These are phyloP conservation scores for Fomitopsis schrenkii DNA, from an alignment of 1,284 basidiomycete genomes.

Conservation along the genomic window DNA sequence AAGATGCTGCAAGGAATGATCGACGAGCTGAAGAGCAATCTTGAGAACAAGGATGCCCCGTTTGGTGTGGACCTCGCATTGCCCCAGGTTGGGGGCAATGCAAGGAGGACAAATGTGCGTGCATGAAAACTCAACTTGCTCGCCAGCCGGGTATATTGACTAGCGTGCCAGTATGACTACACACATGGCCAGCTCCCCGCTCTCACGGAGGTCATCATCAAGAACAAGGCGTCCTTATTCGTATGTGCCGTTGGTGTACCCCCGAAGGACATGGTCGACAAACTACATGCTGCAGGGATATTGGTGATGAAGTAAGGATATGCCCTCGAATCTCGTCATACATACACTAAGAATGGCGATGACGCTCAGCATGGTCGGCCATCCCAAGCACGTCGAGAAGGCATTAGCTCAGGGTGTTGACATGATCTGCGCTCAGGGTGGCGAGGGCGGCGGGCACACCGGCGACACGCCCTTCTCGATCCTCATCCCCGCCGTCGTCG, in stretches of 20 bases:
- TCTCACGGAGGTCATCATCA: conserved; percentile 78
- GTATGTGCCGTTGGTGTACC: conserved; percentile 86
- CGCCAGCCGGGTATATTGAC: not conserved
- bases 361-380: conserved; percentile 75
- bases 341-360: not conserved
- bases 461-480: conserved; percentile 76
- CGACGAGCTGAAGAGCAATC: conserved; percentile 62
- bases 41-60: conserved; percentile 72
- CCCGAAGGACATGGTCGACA: conserved; percentile 77
- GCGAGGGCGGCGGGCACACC: conserved; percentile 77
- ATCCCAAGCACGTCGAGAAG: conserved; percentile 84
- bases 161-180: conserved; percentile 55
- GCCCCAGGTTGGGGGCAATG: conserved; percentile 74
- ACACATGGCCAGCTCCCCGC: conserved; percentile 73
- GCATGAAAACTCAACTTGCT: not conserved
- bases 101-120: conserved; percentile 75
- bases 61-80: conserved; percentile 83
- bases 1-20: conserved; percentile 61
- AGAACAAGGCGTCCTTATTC: conserved; percentile 72
- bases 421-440: conserved; percentile 82
- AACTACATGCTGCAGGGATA: conserved; percentile 75
- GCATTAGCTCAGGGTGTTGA: conserved; percentile 81
- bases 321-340: not conserved
- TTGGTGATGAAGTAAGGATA: conserved; percentile 78
- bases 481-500: conserved; percentile 76